These are phyloP conservation scores for Laburnicola sp. DNA, from an alignment of 2,329 filamentous ascomycete genomes.

Conservation along the genomic window DNA sequence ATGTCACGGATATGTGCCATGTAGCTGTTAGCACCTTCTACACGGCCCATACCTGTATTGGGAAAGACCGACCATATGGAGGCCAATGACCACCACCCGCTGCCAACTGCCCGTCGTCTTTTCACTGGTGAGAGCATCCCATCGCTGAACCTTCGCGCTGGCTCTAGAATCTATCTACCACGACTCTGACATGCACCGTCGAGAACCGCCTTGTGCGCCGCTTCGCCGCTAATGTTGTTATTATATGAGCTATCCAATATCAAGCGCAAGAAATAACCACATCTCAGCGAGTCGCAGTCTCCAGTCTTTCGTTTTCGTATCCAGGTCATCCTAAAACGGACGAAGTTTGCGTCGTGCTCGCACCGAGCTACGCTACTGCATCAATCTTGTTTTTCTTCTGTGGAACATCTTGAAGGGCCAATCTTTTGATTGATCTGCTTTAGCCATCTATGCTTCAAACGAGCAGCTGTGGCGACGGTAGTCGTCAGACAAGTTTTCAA, in stretches of 20 bases:
- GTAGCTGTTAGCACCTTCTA: slow-evolving; percentile 11
- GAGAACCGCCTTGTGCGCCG: neutral
- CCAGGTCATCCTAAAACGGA: slow-evolving; percentile 23
- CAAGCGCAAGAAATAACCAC: slow-evolving; percentile 18
- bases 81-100: slow-evolving; percentile 22
- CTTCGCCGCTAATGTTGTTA: neutral
- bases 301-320: slow-evolving; percentile 22
- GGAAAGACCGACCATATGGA: slow-evolving; percentile 25
- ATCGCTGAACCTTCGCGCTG: neutral
- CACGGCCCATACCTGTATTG: slow-evolving; percentile 21
- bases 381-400: slow-evolving; percentile 19
- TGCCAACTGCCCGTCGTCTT: slow-evolving; percentile 12
- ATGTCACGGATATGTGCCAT: slow-evolving; percentile 2
- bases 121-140: neutral
- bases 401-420: slow-evolving; percentile 24
- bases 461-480: slow-evolving; percentile 21
- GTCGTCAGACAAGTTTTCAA: slow-evolving; percentile 30
- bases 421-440: slow-evolving; percentile 19
- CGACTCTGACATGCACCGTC: no score
- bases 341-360: slow-evolving; percentile 16
- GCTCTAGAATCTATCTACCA: neutral
- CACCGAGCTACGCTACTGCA: slow-evolving; percentile 22
- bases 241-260: neutral
- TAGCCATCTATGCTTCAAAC: slow-evolving; percentile 29
- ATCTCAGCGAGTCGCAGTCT: slow-evolving; percentile 1